A percentile compares a stretch with the other conserved stretches of the same genome.
These are phyloP conservation scores for Ophiostoma himal-ulmi DNA, from an alignment of 2,329 filamentous ascomycete genomes.

Conservation along the genomic window DNA sequence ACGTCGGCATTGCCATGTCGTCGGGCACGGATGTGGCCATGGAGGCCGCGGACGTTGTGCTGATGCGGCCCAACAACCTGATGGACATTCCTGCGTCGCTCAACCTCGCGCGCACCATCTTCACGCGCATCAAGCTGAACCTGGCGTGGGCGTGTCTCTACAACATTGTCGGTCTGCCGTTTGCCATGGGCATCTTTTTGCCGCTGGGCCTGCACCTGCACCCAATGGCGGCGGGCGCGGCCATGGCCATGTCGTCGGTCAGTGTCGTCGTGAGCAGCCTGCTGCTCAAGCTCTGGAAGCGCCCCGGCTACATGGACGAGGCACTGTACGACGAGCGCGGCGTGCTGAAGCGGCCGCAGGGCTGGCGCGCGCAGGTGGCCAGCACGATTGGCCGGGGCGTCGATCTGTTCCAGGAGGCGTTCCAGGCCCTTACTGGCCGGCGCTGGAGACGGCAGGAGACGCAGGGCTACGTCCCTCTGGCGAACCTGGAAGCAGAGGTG, in stretches of 20 bases:
- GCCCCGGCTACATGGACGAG: constrained; percentile 82
- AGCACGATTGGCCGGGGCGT: constrained; percentile 40
- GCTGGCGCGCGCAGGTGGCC: constrained; percentile 36
- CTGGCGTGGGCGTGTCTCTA: constrained; percentile 89
- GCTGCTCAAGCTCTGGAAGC: constrained; percentile 77
- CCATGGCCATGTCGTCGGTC: constrained; percentile 87
- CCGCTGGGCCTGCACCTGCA: constrained; percentile 83
- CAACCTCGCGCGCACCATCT: constrained; percentile 75
- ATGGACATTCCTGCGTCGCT: constrained; percentile 89
- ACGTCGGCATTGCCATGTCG: constrained; percentile 87
- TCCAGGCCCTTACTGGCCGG: constrained; percentile 34
- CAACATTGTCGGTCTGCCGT: constrained; percentile 84
- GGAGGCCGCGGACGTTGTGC: constrained; percentile 91
- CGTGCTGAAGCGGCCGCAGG: constrained; percentile 34
- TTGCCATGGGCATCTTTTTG: constrained; percentile 94
- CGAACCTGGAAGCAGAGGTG: constrained; percentile 42
- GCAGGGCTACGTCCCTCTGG: constrained; percentile 56
- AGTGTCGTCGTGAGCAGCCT: constrained; percentile 82
- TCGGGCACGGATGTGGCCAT: constrained; percentile 95
- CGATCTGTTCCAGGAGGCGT: constrained; percentile 33
- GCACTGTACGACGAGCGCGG: constrained; percentile 55
- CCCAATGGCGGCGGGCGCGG: constrained; percentile 88
- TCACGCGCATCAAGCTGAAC: constrained; percentile 89
- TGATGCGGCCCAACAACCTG: constrained; percentile 88
- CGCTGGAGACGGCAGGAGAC: constrained; percentile 36